Percentiles rank a stretch among this genome's conserved stretches.
These are phyloP conservation scores for Zygosaccharomyces rouxii DNA, from an alignment of 805 yeast genomes.

Conservation along the genomic window DNA sequence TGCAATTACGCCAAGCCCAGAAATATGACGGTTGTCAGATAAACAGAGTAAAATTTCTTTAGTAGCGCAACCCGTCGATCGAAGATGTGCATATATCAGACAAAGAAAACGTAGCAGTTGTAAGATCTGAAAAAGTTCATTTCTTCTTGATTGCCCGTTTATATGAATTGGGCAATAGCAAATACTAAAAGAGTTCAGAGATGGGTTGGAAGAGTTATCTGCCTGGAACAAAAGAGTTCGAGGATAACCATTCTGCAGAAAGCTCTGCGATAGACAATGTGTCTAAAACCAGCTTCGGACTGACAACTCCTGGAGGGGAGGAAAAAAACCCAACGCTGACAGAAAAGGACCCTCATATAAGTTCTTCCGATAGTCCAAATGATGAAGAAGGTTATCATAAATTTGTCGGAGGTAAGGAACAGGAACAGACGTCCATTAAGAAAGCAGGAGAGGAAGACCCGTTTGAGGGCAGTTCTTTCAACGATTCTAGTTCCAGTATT, in stretches of 20 bases:
- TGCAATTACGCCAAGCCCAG: too few relatives aligned
- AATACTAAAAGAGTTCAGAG: not conserved
- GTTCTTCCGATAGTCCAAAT: constrained; percentile 54
- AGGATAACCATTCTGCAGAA: not conserved
- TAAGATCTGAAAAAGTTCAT: too few relatives aligned
- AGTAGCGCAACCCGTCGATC: too few relatives aligned
- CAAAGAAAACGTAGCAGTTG: too few relatives aligned
- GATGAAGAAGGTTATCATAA: constrained; percentile 57
- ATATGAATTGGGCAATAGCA: too few relatives aligned
- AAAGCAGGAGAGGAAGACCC: not conserved
- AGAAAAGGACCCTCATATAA: constrained; percentile 39
- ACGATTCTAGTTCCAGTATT: constrained; percentile 51
- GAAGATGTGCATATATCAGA: too few relatives aligned
- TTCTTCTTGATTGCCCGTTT: too few relatives aligned
- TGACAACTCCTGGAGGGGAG: constrained; percentile 37
- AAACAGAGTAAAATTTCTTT: too few relatives aligned
- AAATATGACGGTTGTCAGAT: too few relatives aligned
- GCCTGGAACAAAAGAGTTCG: not conserved
- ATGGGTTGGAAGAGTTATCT: not conserved
- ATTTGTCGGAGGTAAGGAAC: constrained; percentile 41
- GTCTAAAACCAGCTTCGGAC: constrained; percentile 27
- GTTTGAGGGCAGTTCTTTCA: not conserved
- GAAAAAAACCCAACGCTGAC: too few relatives aligned
- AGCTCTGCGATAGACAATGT: constrained; percentile 25
- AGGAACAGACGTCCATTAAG: not conserved